Evolutionary conservation across 75 land plant species (phyloP).

Genomic region (Pinus tabuliformis): DNA sequence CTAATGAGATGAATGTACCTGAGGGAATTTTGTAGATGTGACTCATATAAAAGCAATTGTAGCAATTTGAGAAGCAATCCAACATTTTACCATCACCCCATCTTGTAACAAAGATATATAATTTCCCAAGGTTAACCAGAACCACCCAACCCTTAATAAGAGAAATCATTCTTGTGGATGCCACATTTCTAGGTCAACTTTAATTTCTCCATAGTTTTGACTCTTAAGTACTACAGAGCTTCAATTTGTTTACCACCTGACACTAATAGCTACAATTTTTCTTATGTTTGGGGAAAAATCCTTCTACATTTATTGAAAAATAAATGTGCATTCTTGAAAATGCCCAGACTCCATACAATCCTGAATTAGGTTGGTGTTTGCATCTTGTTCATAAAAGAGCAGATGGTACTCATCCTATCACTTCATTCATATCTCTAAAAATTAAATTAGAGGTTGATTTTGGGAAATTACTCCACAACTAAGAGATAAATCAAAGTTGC

Average conservation of each 20-base stretch:
- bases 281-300: no score
- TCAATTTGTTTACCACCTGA: not conserved
- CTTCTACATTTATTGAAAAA: no score
- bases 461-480: no score
- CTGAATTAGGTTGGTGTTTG: slow-evolving; percentile 83
- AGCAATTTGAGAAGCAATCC: slow-evolving; percentile 74
- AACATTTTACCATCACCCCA: slow-evolving; percentile 77
- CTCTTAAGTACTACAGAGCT: not conserved
- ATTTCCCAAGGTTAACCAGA: not conserved
- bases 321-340: slow-evolving; percentile 39
- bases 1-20: slow-evolving; percentile 34
- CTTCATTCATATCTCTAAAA: no score
- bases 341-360: slow-evolving; percentile 61
- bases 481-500: no score
- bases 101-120: not conserved
- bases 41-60: slow-evolving; percentile 92
- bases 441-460: no score
- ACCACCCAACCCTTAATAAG: not conserved
- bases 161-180: not conserved
- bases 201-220: no score
- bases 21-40: slow-evolving; percentile 90
- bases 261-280: not conserved
- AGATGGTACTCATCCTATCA: no score
- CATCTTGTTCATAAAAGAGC: no score
- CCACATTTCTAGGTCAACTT: not conserved